Conservation (phyloP, 352 stramenopile species). For the Pythium utonaiense region DNA sequence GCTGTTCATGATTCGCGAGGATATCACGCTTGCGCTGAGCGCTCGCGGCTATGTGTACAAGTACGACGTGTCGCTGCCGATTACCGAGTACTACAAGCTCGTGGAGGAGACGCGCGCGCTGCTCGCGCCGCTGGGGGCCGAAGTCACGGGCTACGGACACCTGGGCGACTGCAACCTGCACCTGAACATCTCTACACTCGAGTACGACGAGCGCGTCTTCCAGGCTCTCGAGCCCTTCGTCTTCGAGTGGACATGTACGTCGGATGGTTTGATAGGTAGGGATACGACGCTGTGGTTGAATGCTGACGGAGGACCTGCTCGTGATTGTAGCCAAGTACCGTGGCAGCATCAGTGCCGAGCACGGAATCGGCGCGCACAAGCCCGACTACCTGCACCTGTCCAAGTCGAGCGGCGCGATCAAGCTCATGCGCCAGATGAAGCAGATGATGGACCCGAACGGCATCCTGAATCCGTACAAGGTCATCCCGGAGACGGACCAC, state of each 20-base stretch:
- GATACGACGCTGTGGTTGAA: background rate
- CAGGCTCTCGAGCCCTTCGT: conserved; percentile 67
- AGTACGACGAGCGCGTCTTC: conserved; percentile 66
- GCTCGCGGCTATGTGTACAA: conserved; percentile 94
- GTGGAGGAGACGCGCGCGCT: conserved; percentile 68
- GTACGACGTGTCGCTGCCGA: conserved; percentile 95
- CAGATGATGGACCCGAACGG: conserved; percentile 92
- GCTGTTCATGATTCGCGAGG: conserved; percentile 95
- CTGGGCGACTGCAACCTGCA: conserved; percentile 97
- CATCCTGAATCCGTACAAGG: conserved; percentile 98
- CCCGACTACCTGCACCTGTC: conserved; percentile 78
- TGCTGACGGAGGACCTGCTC: background rate
- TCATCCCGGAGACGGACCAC: conserved; percentile 38
- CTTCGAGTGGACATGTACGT: conserved; percentile 79
- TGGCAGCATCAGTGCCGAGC: conserved; percentile 97
- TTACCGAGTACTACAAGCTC: conserved; percentile 90
- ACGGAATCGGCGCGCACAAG: conserved; percentile 96
- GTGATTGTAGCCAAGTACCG: conserved; percentile 46
- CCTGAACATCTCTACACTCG: conserved; percentile 90
- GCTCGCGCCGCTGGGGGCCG: conserved; percentile 40
- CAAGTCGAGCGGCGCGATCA: conserved; percentile 80
- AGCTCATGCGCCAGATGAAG: conserved; percentile 94
- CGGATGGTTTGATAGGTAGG: too few species aligned
- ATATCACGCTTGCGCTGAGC: conserved; percentile 88
- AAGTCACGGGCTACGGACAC: conserved; percentile 92